phyloP scores from a whole-genome alignment of 805 yeast species.

The Saturnispora hagleri region DNA sequence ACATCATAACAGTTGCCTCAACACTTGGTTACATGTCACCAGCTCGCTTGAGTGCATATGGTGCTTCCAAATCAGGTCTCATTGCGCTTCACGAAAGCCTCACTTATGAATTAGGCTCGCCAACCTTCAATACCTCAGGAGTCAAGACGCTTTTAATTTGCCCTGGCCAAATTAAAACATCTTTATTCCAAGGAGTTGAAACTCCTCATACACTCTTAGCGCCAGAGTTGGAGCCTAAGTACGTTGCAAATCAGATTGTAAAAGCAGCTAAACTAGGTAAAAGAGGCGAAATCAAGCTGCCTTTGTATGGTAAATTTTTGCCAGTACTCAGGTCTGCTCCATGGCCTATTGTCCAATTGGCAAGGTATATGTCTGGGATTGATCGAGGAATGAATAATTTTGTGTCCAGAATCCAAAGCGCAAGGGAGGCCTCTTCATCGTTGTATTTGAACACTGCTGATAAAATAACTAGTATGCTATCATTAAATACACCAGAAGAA shows the following conservation, averaged over 20 bases:
- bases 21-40: slow-evolving; percentile 82
- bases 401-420: slow-evolving; percentile 15
- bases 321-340: slow-evolving; percentile 68
- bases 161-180: slow-evolving; percentile 80
- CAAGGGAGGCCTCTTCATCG: neutral
- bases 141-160: slow-evolving; percentile 69
- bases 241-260: slow-evolving; percentile 53
- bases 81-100: slow-evolving; percentile 79
- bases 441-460: slow-evolving; percentile 4
- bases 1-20: slow-evolving; percentile 73
- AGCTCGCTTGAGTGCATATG: slow-evolving; percentile 69
- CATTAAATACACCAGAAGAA: neutral
- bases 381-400: slow-evolving; percentile 39
- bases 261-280: slow-evolving; percentile 49
- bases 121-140: slow-evolving; percentile 36
- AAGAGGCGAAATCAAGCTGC: slow-evolving; percentile 61
- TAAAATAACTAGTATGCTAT: slow-evolving; percentile 2
- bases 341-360: slow-evolving; percentile 52
- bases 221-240: slow-evolving; percentile 65
- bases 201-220: slow-evolving; percentile 75
- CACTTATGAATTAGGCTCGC: slow-evolving; percentile 56
- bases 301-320: slow-evolving; percentile 66
- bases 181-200: slow-evolving; percentile 60
- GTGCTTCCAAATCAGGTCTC: slow-evolving; percentile 83
- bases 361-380: slow-evolving; percentile 56